Evolutionary conservation across 257 asterid species (phyloP).

Genomic region (Solanum chilense): DNA sequence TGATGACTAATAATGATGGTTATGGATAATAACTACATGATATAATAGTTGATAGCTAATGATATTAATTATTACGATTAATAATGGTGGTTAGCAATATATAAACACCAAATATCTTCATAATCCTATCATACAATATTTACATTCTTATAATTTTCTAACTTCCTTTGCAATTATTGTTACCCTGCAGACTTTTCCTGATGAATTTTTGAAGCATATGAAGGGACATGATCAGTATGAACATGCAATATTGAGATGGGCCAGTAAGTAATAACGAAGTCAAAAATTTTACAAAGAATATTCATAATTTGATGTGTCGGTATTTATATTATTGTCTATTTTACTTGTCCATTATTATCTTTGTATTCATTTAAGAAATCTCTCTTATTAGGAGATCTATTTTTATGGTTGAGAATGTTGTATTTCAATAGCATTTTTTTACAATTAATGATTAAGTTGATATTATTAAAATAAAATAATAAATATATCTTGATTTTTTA

Average conservation of each 20-base stretch:
- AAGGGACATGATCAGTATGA: neutral
- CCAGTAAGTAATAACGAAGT: neutral
- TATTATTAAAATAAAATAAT: no score
- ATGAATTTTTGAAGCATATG: neutral
- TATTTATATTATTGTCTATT: neutral
- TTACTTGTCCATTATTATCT: neutral
- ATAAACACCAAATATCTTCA: no score
- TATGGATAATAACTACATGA: no score
- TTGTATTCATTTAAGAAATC: neutral
- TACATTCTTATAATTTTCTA: neutral
- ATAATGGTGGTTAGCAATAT: no score
- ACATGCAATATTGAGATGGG: neutral
- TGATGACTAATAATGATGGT: no score
- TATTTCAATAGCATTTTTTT: neutral
- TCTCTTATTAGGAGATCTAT: neutral
- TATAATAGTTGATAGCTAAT: no score
- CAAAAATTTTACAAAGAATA: neutral
- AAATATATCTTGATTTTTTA: no score
- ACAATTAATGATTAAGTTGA: neutral
- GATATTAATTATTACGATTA: no score
- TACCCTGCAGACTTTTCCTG: neutral
- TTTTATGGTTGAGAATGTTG: neutral
- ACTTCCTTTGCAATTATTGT: neutral
- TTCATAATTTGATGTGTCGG: neutral
- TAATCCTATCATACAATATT: no score